phyloP scores from a whole-genome alignment of 805 yeast genomes.

The Lipomyces sp. region DNA sequence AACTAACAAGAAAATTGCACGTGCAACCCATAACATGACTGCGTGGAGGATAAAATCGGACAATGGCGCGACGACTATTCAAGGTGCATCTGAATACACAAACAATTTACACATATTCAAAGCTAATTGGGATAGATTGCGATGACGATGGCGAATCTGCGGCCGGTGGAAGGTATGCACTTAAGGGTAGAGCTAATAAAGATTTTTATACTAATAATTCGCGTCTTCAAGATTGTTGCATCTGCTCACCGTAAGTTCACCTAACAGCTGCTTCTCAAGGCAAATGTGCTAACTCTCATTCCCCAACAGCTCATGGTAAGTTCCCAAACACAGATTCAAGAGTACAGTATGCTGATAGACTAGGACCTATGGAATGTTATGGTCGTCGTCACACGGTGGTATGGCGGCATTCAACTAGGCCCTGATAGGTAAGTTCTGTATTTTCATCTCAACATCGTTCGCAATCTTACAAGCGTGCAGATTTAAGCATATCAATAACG shows the following conservation, averaged over 20 bases:
- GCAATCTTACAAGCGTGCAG: constrained; percentile 37
- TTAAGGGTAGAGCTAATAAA: too few relatives aligned
- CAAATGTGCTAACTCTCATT: not conserved
- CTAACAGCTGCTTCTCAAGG: not conserved
- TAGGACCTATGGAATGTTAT: constrained; percentile 76
- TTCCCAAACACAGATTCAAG: too few relatives aligned
- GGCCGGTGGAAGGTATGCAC: constrained; percentile 77
- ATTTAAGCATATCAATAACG: constrained; percentile 86
- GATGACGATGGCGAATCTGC: constrained; percentile 98
- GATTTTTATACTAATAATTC: too few relatives aligned
- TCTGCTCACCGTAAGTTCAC: constrained; percentile 29
- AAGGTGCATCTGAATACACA: constrained; percentile 41
- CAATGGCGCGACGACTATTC: constrained; percentile 53
- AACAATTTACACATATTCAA: too few relatives aligned
- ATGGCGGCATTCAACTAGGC: constrained; percentile 86
- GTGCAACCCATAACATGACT: constrained; percentile 76
- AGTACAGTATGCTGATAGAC: too few relatives aligned
- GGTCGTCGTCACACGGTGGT: constrained; percentile 89
- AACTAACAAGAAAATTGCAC: constrained; percentile 53
- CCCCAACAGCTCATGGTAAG: constrained; percentile 30
- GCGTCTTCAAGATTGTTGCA: constrained; percentile 27
- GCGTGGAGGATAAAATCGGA: constrained; percentile 74
- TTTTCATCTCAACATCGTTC: not conserved
- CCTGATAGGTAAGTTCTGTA: constrained; percentile 53
- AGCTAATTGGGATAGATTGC: constrained; percentile 51